Conservation (phyloP, 208 protist genomes). For the Crithidia bombi region DNA sequence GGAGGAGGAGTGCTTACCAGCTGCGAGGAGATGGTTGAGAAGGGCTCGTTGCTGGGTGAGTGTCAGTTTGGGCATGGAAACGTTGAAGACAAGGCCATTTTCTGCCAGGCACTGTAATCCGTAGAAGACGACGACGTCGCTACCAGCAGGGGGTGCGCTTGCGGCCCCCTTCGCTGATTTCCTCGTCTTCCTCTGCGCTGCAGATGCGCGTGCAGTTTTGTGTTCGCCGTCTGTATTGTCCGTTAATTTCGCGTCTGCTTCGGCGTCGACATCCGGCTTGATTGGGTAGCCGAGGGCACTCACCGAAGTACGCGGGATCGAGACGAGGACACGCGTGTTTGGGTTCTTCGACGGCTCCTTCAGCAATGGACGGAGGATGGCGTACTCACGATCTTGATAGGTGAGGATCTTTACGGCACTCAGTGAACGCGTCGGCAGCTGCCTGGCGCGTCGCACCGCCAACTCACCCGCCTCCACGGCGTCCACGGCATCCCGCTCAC, state of each 20-base stretch:
- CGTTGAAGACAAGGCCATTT: slow-evolving; percentile 81
- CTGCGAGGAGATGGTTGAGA: slow-evolving; percentile 62
- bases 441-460: slow-evolving; percentile 35
- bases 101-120: slow-evolving; percentile 83
- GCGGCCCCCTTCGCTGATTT: not conserved
- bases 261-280: slow-evolving; percentile 29
- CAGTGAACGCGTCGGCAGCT: slow-evolving; percentile 48
- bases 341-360: slow-evolving; percentile 78
- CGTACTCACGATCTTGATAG: slow-evolving; percentile 77
- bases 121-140: slow-evolving; percentile 63
- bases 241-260: no score
- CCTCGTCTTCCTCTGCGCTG: slow-evolving; percentile 9
- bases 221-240: not conserved
- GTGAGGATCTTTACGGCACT: slow-evolving; percentile 82
- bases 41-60: slow-evolving; percentile 59
- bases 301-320: slow-evolving; percentile 43
- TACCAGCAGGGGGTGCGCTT: slow-evolving; percentile 3
- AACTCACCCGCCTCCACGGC: slow-evolving; percentile 18
- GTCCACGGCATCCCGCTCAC: slow-evolving; percentile 16
- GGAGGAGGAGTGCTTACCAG: slow-evolving; percentile 3
- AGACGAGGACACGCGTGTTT: slow-evolving; percentile 57
- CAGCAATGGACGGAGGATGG: slow-evolving; percentile 77
- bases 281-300: slow-evolving; percentile 29
- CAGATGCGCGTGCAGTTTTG: not conserved
- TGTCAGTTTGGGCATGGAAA: slow-evolving; percentile 73